Evolutionary conservation across 2,329 filamentous ascomycete genomes (phyloP), one percentile per base, ranked within the genome.

Genomic region (Penicillium sp.): DNA sequence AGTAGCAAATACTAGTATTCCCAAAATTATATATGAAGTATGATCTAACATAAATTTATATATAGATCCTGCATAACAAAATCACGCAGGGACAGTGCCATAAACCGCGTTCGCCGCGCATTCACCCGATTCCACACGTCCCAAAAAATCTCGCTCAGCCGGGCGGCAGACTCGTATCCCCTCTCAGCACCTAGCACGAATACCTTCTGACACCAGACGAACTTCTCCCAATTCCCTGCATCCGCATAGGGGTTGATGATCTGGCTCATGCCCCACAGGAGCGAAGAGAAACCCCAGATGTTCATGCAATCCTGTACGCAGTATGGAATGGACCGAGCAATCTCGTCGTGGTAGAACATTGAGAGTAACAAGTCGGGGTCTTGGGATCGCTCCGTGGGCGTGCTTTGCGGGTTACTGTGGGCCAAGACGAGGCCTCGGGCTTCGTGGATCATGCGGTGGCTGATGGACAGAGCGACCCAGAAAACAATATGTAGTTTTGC

Each of bases 391-490:
- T 51, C 35, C 14, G 6, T n/a, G 14, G 36, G 33, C 13, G 11
- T 24, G 35, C 16, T 24, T 19, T 6, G 9, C 14, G n/a, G 1
- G 33, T 24, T 51, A 5, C 13, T 39, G 49, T 37, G 36, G 7
- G 33, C 37, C 13, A 37, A 7, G 19, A 53, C 49, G 18, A 57
- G 49, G 33, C 36, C 44, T 5, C 55, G 55, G n/a, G 55, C 55
- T 41, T 50, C 40, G 24, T 49, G 40, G 14, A 57, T 57, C 40
- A 53, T 36, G 11, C 43, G 40, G 10, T 57, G 50, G 31, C 50
- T 53, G 22, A 57, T 57, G n/a, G 40, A 47, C 6, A 57, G 47
- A 6, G 50, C 43, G 7, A 49, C 50, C 55, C 55, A 57, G 49
- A 37, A 57, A 9, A 53, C 44, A 6, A 41, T 41, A 33, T 57